Evolutionary conservation across 352 stramenopile species (phyloP).

Genomic region (Phytophthora capsici): DNA sequence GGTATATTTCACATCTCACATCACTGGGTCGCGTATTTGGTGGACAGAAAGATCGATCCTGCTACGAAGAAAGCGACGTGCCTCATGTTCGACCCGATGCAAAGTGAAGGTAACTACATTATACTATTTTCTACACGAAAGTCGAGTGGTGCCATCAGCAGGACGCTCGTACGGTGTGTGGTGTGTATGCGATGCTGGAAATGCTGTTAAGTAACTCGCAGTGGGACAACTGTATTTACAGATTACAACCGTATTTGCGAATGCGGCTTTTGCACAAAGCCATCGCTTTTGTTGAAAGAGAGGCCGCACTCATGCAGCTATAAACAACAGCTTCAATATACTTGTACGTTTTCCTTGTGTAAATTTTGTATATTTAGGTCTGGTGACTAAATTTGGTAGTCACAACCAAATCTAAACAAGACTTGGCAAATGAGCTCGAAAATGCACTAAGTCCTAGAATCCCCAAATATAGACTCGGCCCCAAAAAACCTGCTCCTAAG

Average conservation of each 20-base stretch:
- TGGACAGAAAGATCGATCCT: neutral
- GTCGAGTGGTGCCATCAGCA: conserved; percentile 10
- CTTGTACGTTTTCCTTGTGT: no score
- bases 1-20: neutral
- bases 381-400: no score
- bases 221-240: conserved; percentile 3
- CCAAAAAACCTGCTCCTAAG: no score
- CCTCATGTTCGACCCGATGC: conserved; percentile 2
- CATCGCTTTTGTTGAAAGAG: no score
- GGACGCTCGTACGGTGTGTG: conserved; percentile 9
- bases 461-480: no score
- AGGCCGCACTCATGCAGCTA: no score
- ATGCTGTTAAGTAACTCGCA: neutral
- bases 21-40: neutral
- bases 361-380: no score
- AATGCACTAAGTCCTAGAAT: no score
- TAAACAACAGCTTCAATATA: no score
- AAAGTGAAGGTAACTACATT: neutral
- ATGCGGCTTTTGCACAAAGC: no score
- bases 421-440: no score
- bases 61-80: neutral
- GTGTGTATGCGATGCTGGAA: conserved; percentile 1
- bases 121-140: neutral
- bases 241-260: neutral
- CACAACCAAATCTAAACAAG: no score